These are phyloP conservation scores for Sanghuangporus weigelae DNA, from an alignment of 1,284 basidiomycete genomes.

Conservation along the genomic window DNA sequence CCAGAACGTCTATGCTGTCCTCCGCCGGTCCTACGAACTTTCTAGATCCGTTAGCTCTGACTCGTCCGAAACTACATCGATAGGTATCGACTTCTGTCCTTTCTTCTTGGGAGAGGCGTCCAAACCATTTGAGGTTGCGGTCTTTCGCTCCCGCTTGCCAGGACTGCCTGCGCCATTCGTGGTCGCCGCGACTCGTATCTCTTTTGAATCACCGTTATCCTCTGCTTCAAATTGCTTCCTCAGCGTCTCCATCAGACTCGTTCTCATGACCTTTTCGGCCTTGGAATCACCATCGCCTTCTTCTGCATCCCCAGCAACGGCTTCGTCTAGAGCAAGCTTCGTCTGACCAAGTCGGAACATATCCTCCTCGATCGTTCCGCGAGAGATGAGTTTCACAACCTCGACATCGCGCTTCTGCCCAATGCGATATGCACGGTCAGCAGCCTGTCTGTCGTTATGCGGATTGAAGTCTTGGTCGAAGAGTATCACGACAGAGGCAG, in stretches of 20 bases:
- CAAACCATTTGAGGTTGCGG: not conserved
- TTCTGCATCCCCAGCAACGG: slow-evolving; percentile 75
- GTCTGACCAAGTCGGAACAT: slow-evolving; percentile 88
- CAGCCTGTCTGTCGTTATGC: slow-evolving; percentile 91
- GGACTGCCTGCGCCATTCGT: not conserved
- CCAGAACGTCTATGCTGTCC: not conserved
- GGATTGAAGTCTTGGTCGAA: slow-evolving; percentile 99
- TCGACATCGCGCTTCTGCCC: slow-evolving; percentile 90
- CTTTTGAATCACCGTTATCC: slow-evolving; percentile 22
- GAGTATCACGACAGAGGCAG: slow-evolving; percentile 91
- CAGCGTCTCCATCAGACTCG: slow-evolving; percentile 73
- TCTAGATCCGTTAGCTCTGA: slow-evolving; percentile 18
- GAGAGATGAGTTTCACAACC: slow-evolving; percentile 90
- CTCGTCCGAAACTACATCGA: slow-evolving; percentile 8
- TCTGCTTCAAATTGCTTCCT: slow-evolving; percentile 60
- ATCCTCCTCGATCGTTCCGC: slow-evolving; percentile 93
- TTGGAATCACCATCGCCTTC: slow-evolving; percentile 55
- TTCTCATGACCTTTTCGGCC: slow-evolving; percentile 77
- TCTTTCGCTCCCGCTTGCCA: not conserved
- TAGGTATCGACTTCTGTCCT: not conserved
- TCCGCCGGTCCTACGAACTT: not conserved
- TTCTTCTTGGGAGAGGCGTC: not conserved
- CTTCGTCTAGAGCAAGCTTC: slow-evolving; percentile 88
- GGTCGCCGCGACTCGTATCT: slow-evolving; percentile 8
- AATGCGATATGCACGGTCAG: slow-evolving; percentile 97